Evolutionary conservation across 306 rosid species (phyloP), one percentile per base, ranked within the genome.

Genomic region (Corylus americana): DNA sequence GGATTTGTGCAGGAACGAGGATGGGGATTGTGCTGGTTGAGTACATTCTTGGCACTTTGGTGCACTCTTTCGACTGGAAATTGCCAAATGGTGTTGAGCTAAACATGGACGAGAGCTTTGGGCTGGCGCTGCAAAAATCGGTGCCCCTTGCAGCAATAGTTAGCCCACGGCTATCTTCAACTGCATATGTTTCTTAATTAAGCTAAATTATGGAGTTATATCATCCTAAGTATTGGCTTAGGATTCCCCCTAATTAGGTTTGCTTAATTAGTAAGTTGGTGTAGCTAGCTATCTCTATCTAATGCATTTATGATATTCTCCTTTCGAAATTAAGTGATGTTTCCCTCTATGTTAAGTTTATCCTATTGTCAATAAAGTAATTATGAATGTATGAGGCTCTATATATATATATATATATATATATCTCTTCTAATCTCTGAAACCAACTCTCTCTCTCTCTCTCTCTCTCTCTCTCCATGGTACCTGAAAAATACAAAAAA

Each of bases 1-100:
- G 91, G 68, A 81, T 88, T 13, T 88, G 91, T 78, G 89, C 61
- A 1, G 89, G 91, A 74, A 80, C 83, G 17, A 84, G 80, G 51
- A 88, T 88, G 91, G 89, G 86, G 9, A 78, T 83, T 51, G 72
- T 73, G 55, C 53, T 83, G 0, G 74, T 88, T 39, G 81, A 88
- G 81, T 78, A 68, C 67, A 63, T 85, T 75, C 77, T 88, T 76
- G 91, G 89, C 9, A 83, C 82, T 20, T 78, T 88, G 79, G 81
- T 88, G 14, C 91, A 88, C 67, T 78, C 89, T 14, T 88, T 88
- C 75, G 86, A 83, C 0, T 88, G 91, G 91, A 81, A 83, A 48
- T 67, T 83, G 12, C 86, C 87, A 10, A 74, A 61, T 78, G 86
- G 75, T 2, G 77, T 61, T 0, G 81, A 85, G 55, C 67, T 85